Percentiles rank a stretch among this genome's conserved stretches.
Evolutionary conservation across 116 monocot genomes (phyloP).

Genomic region (Papilionanthe hybrid): DNA sequence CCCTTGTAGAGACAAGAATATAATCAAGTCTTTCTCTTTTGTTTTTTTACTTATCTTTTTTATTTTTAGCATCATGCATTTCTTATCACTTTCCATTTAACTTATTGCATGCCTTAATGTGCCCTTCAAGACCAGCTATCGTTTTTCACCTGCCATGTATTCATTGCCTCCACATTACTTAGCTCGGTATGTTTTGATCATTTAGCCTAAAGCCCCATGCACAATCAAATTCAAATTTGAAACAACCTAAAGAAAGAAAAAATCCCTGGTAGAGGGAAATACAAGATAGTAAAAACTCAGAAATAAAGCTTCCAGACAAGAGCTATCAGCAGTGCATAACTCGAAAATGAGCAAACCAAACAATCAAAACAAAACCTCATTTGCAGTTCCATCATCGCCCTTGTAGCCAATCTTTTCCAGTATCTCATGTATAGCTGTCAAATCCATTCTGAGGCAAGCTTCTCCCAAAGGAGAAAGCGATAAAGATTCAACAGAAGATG

Average conservation of each 20-base stretch:
- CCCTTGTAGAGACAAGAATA: too few relatives aligned
- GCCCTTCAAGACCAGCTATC: too few relatives aligned
- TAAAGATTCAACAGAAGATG: constrained; percentile 51
- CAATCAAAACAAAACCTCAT: constrained; percentile 53
- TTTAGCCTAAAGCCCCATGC: background rate
- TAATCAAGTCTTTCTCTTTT: too few relatives aligned
- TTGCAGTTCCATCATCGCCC: constrained; percentile 86
- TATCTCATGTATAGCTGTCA: constrained; percentile 87
- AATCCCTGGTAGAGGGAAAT: background rate
- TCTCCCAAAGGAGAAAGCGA: constrained; percentile 86
- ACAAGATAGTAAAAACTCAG: background rate
- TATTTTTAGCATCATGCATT: too few relatives aligned
- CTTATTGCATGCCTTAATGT: too few relatives aligned
- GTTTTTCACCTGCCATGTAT: too few relatives aligned
- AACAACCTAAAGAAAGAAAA: background rate
- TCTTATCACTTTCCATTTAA: too few relatives aligned
- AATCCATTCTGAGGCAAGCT: constrained; percentile 81
- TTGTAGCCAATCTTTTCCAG: constrained; percentile 76
- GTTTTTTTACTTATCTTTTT: too few relatives aligned
- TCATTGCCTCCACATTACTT: too few relatives aligned
- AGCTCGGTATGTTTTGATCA: background rate
- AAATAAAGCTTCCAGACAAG: background rate
- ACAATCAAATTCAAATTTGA: background rate
- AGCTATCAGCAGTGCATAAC: background rate
- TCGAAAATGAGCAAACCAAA: background rate